Percentiles rank a stretch among this genome's conserved stretches.
Evolutionary conservation across 1,139 yeast genomes (phyloP).

Genomic region (Taiozyma sp.): DNA sequence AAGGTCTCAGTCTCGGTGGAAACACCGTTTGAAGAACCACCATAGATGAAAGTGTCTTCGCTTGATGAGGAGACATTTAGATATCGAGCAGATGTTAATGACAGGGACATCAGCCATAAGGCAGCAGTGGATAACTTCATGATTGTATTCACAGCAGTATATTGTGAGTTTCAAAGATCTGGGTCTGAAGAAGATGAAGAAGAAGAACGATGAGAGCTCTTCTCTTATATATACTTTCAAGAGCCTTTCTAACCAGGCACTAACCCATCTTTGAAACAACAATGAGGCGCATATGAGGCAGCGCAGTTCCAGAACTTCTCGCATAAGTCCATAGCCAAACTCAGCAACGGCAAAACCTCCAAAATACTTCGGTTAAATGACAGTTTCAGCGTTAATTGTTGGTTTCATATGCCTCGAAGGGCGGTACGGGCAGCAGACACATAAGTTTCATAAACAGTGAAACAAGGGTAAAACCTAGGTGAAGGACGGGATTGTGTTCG

Average conservation of each 20-base stretch:
- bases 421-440: not conserved
- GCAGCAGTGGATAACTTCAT: not conserved
- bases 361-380: not conserved
- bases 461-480: not conserved
- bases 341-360: too few species aligned
- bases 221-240: not conserved
- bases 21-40: not conserved
- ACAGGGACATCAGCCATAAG: not conserved
- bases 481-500: too few species aligned
- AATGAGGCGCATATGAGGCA: not conserved
- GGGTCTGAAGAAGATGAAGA: too few species aligned
- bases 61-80: not conserved
- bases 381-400: not conserved
- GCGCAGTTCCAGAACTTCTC: not conserved
- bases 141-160: not conserved
- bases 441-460: not conserved
- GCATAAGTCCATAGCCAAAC: too few species aligned
- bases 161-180: too few species aligned
- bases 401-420: not conserved
- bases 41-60: not conserved
- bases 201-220: not conserved
- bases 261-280: not conserved
- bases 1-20: not conserved
- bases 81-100: constrained; percentile 1
- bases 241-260: too few species aligned